phyloP scores from a whole-genome alignment of 2,329 filamentous ascomycete genomes.

The Calonectria leucothoes region DNA sequence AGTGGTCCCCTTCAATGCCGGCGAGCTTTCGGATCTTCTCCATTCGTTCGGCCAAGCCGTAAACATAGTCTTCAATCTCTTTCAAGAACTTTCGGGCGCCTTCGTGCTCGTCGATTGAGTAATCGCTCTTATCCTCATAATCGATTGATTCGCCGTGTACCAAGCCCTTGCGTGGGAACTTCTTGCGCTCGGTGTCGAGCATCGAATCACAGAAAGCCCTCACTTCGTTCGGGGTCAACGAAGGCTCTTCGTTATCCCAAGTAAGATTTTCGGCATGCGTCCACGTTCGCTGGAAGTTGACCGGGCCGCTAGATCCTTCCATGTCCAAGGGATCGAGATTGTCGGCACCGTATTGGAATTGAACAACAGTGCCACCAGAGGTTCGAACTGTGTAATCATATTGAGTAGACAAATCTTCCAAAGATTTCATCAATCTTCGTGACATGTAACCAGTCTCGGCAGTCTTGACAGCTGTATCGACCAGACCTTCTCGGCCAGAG shows the following conservation, averaged over 20 bases:
- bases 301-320: constrained; percentile 93
- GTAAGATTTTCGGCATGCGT: constrained; percentile 82
- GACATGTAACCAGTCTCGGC: constrained; percentile 99
- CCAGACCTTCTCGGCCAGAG: constrained; percentile 96
- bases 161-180: constrained; percentile 72
- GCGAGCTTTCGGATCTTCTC: constrained; percentile 62
- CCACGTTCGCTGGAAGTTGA: constrained; percentile 92
- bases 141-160: constrained; percentile 71
- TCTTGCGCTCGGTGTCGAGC: constrained; percentile 71
- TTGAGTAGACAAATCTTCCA: constrained; percentile 92
- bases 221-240: constrained; percentile 81
- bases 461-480: constrained; percentile 99
- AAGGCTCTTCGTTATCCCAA: constrained; percentile 80
- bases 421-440: constrained; percentile 94
- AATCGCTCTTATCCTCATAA: constrained; percentile 77
- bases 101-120: constrained; percentile 81
- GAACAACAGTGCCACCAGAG: constrained; percentile 87
- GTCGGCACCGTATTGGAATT: constrained; percentile 98
- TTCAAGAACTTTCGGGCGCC: constrained; percentile 85
- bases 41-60: constrained; percentile 69
- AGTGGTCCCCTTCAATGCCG: constrained; percentile 56
- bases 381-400: constrained; percentile 97
- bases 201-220: constrained; percentile 74
- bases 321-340: constrained; percentile 97
- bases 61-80: constrained; percentile 80